Percentiles rank a stretch among this genome's conserved stretches.
Evolutionary conservation across 306 rosid genomes (phyloP).

Genomic region (Acmispon strigosus): DNA sequence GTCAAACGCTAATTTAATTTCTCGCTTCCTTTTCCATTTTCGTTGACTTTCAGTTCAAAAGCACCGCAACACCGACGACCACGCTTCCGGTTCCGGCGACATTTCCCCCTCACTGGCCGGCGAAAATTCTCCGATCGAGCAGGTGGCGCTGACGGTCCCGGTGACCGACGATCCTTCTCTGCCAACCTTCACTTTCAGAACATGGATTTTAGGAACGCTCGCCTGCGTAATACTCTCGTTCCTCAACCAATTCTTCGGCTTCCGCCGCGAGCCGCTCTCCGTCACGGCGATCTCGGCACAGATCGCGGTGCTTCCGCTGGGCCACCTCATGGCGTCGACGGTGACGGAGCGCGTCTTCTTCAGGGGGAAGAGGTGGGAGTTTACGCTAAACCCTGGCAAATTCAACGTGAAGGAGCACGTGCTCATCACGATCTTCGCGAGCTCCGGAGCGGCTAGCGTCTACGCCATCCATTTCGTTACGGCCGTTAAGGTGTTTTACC

Average conservation of each 20-base stretch:
- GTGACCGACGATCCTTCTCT: slow-evolving; percentile 55
- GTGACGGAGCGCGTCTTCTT: slow-evolving; percentile 48
- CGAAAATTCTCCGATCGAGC: slow-evolving; percentile 54
- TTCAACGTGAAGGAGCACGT: slow-evolving; percentile 86
- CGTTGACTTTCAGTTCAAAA: slow-evolving; percentile 27
- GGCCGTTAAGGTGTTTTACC: slow-evolving; percentile 50
- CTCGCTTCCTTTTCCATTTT: neutral
- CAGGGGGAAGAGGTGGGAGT: slow-evolving; percentile 55
- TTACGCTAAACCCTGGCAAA: slow-evolving; percentile 67
- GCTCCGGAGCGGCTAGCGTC: slow-evolving; percentile 75
- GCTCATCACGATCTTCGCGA: slow-evolving; percentile 80
- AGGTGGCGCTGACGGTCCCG: slow-evolving; percentile 72
- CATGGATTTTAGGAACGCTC: slow-evolving; percentile 68
- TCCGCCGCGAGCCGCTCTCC: slow-evolving; percentile 61
- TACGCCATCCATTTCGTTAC: slow-evolving; percentile 71
- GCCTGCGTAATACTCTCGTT: slow-evolving; percentile 67
- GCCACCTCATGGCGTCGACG: slow-evolving; percentile 63
- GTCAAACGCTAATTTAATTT: neutral
- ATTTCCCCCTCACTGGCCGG: neutral
- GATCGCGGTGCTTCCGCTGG: slow-evolving; percentile 77
- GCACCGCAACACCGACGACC: neutral
- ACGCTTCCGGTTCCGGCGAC: slow-evolving; percentile 1
- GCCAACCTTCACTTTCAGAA: slow-evolving; percentile 63
- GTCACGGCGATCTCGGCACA: slow-evolving; percentile 85
- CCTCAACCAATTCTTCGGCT: slow-evolving; percentile 83